Conservation (phyloP, 1,284 basidiomycete species). For the Jaminaea rosea region DNA sequence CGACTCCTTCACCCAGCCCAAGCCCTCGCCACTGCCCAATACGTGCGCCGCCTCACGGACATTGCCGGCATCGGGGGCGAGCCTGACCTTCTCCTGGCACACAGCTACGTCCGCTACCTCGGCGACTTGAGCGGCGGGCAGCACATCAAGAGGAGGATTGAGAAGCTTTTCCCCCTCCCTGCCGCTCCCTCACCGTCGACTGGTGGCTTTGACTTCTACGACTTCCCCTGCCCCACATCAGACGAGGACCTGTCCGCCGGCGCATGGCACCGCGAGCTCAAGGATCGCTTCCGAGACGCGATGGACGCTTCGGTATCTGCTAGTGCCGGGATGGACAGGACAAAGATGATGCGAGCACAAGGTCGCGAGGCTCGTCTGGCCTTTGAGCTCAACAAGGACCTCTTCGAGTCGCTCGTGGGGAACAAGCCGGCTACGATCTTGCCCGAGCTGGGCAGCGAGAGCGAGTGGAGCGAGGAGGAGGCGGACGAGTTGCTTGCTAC, state of each 20-base stretch:
- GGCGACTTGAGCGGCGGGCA: slow-evolving; percentile 77
- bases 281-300: slow-evolving; percentile 65
- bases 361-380: slow-evolving; percentile 3
- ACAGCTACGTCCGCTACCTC: slow-evolving; percentile 75
- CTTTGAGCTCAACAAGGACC: slow-evolving; percentile 6
- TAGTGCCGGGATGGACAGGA: neutral
- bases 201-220: slow-evolving; percentile 62
- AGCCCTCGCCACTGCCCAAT: slow-evolving; percentile 10
- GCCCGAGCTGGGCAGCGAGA: no score
- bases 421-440: neutral
- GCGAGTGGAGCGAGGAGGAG: no score
- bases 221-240: slow-evolving; percentile 54
- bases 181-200: no score
- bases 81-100: slow-evolving; percentile 60
- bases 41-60: slow-evolving; percentile 10
- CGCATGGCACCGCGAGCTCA: slow-evolving; percentile 56
- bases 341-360: neutral
- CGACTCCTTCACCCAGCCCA: slow-evolving; percentile 16
- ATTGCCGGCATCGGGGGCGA: slow-evolving; percentile 51
- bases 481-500: no score
- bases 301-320: slow-evolving; percentile 55
- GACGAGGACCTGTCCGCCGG: slow-evolving; percentile 38
- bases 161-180: slow-evolving; percentile 61
- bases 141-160: slow-evolving; percentile 58
- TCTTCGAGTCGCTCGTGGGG: slow-evolving; percentile 6